Evolutionary conservation across 192 early-diverging fungal genomes (phyloP).

Genomic region (Backusella liffmaniae): DNA sequence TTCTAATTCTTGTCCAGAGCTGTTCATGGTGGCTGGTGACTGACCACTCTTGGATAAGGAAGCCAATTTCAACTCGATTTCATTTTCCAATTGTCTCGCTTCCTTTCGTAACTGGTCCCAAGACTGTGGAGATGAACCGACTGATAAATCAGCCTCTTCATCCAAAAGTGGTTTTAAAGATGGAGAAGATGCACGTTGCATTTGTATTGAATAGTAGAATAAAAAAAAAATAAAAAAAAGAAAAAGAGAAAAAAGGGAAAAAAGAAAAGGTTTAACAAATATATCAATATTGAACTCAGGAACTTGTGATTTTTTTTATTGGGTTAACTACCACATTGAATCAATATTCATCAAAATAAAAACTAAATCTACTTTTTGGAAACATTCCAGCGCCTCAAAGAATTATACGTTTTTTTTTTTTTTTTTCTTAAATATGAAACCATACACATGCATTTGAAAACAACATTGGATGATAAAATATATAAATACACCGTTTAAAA

Average conservation of each 20-base stretch:
- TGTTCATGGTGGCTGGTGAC: slow-evolving; percentile 12
- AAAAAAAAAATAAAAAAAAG: not conserved
- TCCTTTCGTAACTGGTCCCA: slow-evolving; percentile 75
- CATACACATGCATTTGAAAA: no score
- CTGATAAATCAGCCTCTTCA: slow-evolving; percentile 27
- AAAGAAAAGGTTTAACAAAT: not conserved
- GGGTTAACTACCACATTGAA: no score
- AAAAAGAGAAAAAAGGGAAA: not conserved
- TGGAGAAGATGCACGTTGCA: slow-evolving; percentile 17
- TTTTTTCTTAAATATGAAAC: no score
- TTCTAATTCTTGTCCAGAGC: slow-evolving; percentile 37
- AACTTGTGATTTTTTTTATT: no score
- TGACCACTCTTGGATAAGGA: slow-evolving; percentile 49
- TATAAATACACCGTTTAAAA: no score
- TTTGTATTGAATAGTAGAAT: not conserved
- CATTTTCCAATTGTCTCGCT: slow-evolving; percentile 69
- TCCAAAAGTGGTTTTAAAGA: slow-evolving; percentile 22
- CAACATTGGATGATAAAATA: no score
- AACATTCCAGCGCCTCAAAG: not conserved
- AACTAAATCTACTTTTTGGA: not conserved
- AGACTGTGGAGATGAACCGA: slow-evolving; percentile 8
- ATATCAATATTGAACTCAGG: no score
- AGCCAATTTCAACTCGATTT: slow-evolving; percentile 66
- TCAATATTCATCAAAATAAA: not conserved
- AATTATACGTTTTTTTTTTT: not conserved